These are phyloP conservation scores for Sporothrix pallida DNA, from an alignment of 2,329 filamentous ascomycete species.

Conservation along the genomic window DNA sequence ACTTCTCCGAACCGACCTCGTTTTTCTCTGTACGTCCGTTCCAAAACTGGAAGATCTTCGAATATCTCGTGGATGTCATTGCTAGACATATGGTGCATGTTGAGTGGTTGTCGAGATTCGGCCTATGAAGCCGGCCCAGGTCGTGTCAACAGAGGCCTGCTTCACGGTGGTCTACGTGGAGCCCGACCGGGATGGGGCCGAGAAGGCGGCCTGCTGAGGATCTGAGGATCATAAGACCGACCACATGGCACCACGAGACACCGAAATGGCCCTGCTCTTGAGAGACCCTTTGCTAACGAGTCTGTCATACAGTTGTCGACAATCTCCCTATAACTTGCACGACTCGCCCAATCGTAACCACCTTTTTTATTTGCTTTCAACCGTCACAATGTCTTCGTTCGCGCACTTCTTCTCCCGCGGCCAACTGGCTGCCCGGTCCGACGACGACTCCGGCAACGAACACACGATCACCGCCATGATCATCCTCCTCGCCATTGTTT, in stretches of 20 bases:
- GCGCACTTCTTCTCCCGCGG: constrained; percentile 49
- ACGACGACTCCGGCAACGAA: constrained; percentile 52
- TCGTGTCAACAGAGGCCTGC: background rate
- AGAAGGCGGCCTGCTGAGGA: background rate
- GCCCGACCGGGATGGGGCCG: background rate
- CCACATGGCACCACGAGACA: background rate
- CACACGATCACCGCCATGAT: constrained; percentile 77
- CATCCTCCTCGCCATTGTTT: constrained; percentile 76
- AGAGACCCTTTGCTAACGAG: background rate
- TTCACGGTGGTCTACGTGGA: background rate
- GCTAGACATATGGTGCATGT: background rate
- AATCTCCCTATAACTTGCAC: background rate
- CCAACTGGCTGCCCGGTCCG: constrained; percentile 57
- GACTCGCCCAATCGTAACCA: background rate
- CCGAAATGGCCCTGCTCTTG: background rate
- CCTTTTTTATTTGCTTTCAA: background rate
- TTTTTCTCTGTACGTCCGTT: constrained; percentile 20
- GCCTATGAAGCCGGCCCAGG: background rate
- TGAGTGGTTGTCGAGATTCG: constrained; percentile 20
- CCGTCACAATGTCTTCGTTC: constrained; percentile 47
- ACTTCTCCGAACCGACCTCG: constrained; percentile 30
- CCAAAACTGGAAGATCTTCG: background rate
- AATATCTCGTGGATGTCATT: background rate
- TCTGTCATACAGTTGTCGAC: background rate
- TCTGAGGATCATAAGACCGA: background rate